Base-by-base conservation (phyloP, 2,329 filamentous ascomycete species). In the Fusarium caatingaense region DNA sequence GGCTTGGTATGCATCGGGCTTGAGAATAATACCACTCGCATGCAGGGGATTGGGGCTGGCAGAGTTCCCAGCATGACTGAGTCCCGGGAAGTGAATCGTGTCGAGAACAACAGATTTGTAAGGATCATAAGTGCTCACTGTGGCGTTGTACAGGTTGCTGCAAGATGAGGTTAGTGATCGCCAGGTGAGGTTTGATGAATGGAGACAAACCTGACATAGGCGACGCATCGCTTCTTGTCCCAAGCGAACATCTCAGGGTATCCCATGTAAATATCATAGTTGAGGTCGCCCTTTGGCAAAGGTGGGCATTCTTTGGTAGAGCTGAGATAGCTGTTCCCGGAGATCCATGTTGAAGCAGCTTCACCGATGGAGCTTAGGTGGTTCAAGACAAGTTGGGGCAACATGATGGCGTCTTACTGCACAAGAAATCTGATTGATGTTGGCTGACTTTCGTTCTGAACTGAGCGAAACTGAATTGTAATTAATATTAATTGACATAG, bases 171-270 rank as follows among this genome's bases (percentile, higher is more conserved):
- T 50, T 25, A 37, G 30, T 23, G 2, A 9, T 5, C 0, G 9
- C 5, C 3, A 37, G 1, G 1, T 2, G 7, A 2, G 7, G 32
- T 12, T 15, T 1, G 2, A 2, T 6, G 2, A 23, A 9, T 8
- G 3, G 4, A 5, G 5, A 34, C 16, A n/a, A 23, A 50, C 47
- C 47, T 50, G 8, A 50, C 47, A 4, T 50, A 50, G 12, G 47
- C 47, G 13, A 50, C 47, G 2, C 47, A 50, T 7, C 47, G 47
- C 8, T 50, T 50, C 20, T 50, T 50, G 20, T 50, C 47, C 47
- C 47, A 50, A 4, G 30, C 47, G 6, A 50, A 50, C 47, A 50
- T 50, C 30, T 50, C 47, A 8, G 47, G 47, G 12, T 50, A 50
- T 13, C 47, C 47, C 47, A 50, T 50, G 13, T 50, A 50, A 2